Conservation (phyloP, 495 filamentous ascomycete genomes). For the Aeminium ludgeri region DNA sequence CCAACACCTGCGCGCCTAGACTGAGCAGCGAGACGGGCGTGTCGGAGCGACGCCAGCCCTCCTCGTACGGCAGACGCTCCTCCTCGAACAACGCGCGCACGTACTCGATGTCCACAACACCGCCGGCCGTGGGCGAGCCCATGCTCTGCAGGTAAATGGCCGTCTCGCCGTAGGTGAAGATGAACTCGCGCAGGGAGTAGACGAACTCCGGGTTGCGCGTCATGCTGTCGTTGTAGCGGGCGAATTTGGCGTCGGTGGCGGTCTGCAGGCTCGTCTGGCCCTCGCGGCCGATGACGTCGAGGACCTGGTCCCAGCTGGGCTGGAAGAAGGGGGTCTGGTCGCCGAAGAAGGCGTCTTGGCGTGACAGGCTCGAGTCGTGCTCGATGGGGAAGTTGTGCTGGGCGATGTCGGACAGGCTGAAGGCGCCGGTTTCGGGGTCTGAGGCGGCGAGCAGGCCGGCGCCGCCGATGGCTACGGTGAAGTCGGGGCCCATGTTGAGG, state of each 20-base stretch:
- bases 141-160: conserved; percentile 15
- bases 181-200: conserved; percentile 8
- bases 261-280: conserved; percentile 5
- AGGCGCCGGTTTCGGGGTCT: conserved; percentile 8
- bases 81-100: conserved; percentile 18
- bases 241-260: conserved; percentile 11
- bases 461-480: conserved; percentile 7
- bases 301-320: conserved; percentile 12
- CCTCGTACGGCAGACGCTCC: conserved; percentile 17
- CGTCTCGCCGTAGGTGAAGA: conserved; percentile 17
- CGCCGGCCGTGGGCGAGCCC: conserved; percentile 5
- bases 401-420: conserved; percentile 16
- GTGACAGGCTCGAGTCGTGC: conserved; percentile 18
- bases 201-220: conserved; percentile 10
- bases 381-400: conserved; percentile 20
- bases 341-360: conserved; percentile 13
- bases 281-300: conserved; percentile 6
- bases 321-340: conserved; percentile 13
- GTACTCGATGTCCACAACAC: conserved; percentile 11
- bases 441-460: conserved; percentile 6
- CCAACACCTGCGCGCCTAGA: conserved; percentile 1
- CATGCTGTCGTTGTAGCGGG: conserved; percentile 4
- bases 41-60: conserved; percentile 15
- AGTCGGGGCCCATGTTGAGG: conserved; percentile 16
- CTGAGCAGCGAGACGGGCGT: conserved; percentile 2